Percentiles rank a stretch among this genome's conserved stretches.
Evolutionary conservation across 2,329 filamentous ascomycete species (phyloP).

Genomic region (Ophiostoma pallidulum): DNA sequence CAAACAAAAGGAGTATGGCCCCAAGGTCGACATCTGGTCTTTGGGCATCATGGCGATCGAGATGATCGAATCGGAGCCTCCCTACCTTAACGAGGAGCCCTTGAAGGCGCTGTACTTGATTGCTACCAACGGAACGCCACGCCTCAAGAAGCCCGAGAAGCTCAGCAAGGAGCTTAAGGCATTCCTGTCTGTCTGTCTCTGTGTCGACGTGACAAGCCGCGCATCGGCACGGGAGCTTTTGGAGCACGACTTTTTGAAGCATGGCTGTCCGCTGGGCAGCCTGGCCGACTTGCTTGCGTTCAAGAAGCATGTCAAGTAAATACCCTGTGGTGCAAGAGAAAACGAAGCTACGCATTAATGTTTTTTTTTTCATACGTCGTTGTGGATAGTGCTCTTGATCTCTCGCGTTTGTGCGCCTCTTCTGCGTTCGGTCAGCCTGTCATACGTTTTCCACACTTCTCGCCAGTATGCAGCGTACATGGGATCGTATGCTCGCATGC

Average conservation of each 20-base stretch:
- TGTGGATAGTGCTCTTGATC: background rate
- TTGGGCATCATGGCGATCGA: conserved; percentile 99
- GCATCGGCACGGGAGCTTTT: conserved; percentile 86
- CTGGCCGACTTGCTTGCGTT: conserved; percentile 82
- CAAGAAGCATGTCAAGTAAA: conserved; percentile 61
- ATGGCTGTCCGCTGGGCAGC: conserved; percentile 74
- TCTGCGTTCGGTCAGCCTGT: background rate
- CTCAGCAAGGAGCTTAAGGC: conserved; percentile 96
- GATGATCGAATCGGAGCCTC: conserved; percentile 98
- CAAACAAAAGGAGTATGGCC: conserved; percentile 97
- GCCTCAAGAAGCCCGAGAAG: conserved; percentile 97
- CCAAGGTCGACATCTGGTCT: conserved; percentile 98
- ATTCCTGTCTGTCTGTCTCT: conserved; percentile 91
- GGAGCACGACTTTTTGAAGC: conserved; percentile 87
- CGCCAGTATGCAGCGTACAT: no score
- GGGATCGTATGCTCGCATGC: no score
- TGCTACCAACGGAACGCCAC: conserved; percentile 92
- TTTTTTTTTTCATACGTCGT: background rate
- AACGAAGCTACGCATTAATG: background rate
- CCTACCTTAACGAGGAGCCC: conserved; percentile 95
- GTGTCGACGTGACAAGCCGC: conserved; percentile 90
- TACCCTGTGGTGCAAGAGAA: background rate
- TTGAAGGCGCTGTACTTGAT: conserved; percentile 96
- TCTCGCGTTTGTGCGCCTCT: background rate
- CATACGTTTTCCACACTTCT: no score